Evolutionary conservation across 1,139 yeast species (phyloP).

Genomic region (Meyerozyma smithsonii): DNA sequence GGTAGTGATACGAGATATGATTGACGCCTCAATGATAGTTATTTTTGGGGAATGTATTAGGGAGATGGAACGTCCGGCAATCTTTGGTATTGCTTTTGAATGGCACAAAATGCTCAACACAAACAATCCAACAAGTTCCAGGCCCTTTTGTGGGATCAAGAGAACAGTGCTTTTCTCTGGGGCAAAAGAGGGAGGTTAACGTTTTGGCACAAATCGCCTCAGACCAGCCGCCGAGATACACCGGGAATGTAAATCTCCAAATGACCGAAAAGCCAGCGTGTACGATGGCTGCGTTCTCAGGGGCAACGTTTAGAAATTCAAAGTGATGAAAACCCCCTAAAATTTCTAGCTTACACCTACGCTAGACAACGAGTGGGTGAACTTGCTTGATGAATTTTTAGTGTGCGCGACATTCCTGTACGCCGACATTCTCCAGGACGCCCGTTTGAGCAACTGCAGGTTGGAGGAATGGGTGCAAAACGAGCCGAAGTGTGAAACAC

Average conservation of each 20-base stretch:
- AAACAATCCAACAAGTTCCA: too few species aligned
- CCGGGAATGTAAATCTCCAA: background rate
- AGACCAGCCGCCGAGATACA: background rate
- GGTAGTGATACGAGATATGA: background rate
- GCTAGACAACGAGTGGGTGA: slow-evolving; percentile 1
- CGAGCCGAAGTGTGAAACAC: too few species aligned
- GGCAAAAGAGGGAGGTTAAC: background rate
- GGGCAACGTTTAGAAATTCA: background rate
- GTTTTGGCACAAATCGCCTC: background rate
- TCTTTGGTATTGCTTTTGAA: too few species aligned
- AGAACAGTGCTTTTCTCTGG: too few species aligned
- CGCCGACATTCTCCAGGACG: background rate
- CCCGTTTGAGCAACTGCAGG: background rate
- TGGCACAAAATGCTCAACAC: too few species aligned
- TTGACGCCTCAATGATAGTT: background rate
- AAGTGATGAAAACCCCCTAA: background rate
- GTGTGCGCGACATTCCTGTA: slow-evolving; percentile 3
- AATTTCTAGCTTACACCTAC: slow-evolving; percentile 2
- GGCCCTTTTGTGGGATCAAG: too few species aligned
- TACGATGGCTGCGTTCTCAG: background rate
- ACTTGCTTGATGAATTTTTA: slow-evolving; percentile 2
- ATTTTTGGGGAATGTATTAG: background rate
- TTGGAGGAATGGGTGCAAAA: too few species aligned
- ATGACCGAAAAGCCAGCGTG: background rate
- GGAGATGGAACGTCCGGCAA: background rate